Percentiles rank a stretch among this genome's conserved stretches.
Conservation (phyloP, 257 asterid species). For the Prunella vulgaris region DNA sequence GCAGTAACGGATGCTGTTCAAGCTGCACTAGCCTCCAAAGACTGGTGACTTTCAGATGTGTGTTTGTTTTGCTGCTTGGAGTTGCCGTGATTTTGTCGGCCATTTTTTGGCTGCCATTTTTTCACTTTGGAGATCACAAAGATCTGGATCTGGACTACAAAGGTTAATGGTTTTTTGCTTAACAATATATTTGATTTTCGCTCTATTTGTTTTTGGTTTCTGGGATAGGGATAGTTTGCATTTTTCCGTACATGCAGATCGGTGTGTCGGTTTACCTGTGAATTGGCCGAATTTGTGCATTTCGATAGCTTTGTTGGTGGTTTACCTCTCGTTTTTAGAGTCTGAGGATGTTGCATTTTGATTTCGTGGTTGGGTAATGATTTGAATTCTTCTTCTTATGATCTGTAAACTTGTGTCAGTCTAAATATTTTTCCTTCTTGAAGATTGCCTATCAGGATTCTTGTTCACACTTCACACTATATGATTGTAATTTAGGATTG, state of each 20-base stretch:
- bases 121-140: slow-evolving; percentile 44
- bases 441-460: neutral
- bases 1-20: slow-evolving; percentile 31
- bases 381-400: neutral
- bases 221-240: neutral
- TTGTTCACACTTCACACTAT: neutral
- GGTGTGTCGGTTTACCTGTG: slow-evolving; percentile 15
- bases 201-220: slow-evolving; percentile 1
- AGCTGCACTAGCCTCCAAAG: slow-evolving; percentile 36
- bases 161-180: slow-evolving; percentile 26
- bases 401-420: neutral
- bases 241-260: slow-evolving; percentile 25
- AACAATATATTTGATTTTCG: neutral
- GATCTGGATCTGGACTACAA: slow-evolving; percentile 70
- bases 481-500: neutral
- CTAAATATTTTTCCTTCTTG: neutral
- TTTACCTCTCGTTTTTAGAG: neutral
- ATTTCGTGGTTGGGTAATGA: neutral
- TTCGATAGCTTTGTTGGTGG: neutral
- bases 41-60: slow-evolving; percentile 53
- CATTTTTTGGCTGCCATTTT: slow-evolving; percentile 63
- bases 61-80: slow-evolving; percentile 52
- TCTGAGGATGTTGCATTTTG: neutral
- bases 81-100: slow-evolving; percentile 65
- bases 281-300: slow-evolving; percentile 1